Percentiles rank a stretch among this genome's conserved stretches.
Conservation (phyloP, 768 basidiomycete genomes). For the Albatrellus ellisii region DNA sequence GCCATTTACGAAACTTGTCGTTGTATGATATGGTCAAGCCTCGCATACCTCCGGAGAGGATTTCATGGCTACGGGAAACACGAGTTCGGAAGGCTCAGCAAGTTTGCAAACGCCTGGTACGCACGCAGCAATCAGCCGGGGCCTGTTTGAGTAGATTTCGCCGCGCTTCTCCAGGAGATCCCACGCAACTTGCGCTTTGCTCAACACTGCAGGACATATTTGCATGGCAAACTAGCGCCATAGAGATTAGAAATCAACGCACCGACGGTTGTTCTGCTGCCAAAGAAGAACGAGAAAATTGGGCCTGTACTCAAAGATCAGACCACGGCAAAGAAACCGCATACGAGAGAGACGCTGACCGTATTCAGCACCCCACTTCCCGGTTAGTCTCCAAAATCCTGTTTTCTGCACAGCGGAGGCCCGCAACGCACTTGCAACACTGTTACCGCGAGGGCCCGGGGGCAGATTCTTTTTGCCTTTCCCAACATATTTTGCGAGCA, state of each 20-base stretch:
- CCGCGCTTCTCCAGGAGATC: conserved; percentile 10
- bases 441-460: too few species aligned
- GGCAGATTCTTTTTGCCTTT: too few species aligned
- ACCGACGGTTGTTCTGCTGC: conserved; percentile 5
- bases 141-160: conserved; percentile 11
- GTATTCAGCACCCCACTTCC: too few species aligned
- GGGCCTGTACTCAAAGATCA: neutral
- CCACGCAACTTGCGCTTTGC: neutral
- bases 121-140: conserved; percentile 8
- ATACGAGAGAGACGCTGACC: too few species aligned
- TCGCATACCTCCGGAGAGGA: conserved; percentile 7
- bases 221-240: neutral
- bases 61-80: conserved; percentile 4
- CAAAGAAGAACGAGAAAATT: conserved; percentile 8
- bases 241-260: neutral
- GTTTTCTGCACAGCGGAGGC: too few species aligned
- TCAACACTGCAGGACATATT: conserved; percentile 2
- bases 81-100: neutral
- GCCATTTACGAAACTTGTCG: conserved; percentile 7
- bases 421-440: too few species aligned
- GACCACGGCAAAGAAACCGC: too few species aligned
- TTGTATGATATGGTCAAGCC: conserved; percentile 5
- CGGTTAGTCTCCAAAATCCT: too few species aligned
- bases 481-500: too few species aligned
- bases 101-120: neutral